Conservation (phyloP, 2,329 filamentous ascomycete genomes). For the Colletotrichum echinochloae region DNA sequence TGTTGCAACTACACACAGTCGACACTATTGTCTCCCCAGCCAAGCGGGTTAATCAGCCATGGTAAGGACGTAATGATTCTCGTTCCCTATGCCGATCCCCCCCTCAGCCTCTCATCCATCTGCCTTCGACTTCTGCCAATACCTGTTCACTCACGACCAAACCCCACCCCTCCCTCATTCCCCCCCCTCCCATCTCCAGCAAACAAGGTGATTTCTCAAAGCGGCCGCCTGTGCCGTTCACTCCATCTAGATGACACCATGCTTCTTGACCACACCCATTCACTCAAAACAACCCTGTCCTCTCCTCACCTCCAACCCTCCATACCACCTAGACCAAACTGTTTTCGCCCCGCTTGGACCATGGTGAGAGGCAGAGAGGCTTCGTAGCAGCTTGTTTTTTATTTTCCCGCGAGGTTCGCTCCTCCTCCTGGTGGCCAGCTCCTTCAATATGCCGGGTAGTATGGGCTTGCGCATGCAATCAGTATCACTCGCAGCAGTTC, state of each 20-base stretch:
- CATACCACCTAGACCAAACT: slow-evolving; percentile 2
- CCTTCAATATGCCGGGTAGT: not conserved
- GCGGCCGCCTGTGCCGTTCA: slow-evolving; percentile 21
- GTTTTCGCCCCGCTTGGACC: slow-evolving; percentile 2
- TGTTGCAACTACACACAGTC: not conserved
- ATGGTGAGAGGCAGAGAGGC: slow-evolving; percentile 21
- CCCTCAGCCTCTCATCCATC: slow-evolving; percentile 32
- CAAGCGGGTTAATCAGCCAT: not conserved
- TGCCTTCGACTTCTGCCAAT: slow-evolving; percentile 14
- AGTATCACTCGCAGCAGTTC: slow-evolving; percentile 36
- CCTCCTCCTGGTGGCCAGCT: slow-evolving; percentile 14
- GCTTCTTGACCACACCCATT: slow-evolving; percentile 11
- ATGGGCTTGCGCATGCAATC: slow-evolving; percentile 23
- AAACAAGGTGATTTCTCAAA: slow-evolving; percentile 17
- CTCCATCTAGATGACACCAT: slow-evolving; percentile 20
- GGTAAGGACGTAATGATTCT: slow-evolving; percentile 17
- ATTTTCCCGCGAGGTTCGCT: not conserved
- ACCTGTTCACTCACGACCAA: slow-evolving; percentile 13
- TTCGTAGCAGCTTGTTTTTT: not conserved
- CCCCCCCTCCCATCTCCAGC: slow-evolving; percentile 19
- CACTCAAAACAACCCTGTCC: slow-evolving; percentile 6
- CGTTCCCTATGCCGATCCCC: slow-evolving; percentile 29
- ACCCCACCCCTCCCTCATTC: slow-evolving; percentile 28
- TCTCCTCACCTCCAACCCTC: too few relatives aligned
- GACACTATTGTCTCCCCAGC: slow-evolving; percentile 6